Evolutionary conservation across 2,329 filamentous ascomycete species (phyloP), one percentile per base, ranked within the genome.

Genomic region (Elsinoe batatas): DNA sequence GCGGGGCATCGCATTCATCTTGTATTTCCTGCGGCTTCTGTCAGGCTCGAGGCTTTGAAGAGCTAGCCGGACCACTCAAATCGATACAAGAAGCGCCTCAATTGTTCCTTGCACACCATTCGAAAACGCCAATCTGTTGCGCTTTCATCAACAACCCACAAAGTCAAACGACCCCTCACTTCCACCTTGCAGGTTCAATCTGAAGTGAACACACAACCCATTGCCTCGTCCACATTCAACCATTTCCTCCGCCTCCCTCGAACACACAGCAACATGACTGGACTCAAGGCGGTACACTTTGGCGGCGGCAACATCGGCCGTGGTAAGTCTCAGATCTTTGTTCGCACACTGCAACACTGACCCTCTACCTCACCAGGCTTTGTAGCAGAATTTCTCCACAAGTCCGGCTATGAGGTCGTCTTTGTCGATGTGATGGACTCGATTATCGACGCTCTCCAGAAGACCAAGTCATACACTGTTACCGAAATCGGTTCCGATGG

Each of bases 321-420:
- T 69, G 74, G 70, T 74, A 56, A 44, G 50, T 40, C 4, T 7
- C 20, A 5, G 4, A 20, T 5, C 33, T 22, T 22, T 30, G 15
- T 10, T 42, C 22, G 7, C 37, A 13, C n/a, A 53, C n/a, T 17
- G 13, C 26, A 15, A 4, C 3, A 26, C 53, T 44, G 17, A 37
- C 37, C 43, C 53, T 49, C 22, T n/a, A 53, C 33, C 11, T 33
- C 17, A 15, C 36, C 35, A 60, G 87, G 88, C 71, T 93, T 93
- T 64, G 88, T 93, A 56, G 88, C 86, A 65, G 89, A 89, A 74
- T 93, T 96, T 75, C 82, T 97, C 38, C 88, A 95, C 78, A 86
- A 94, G 72, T 93, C 91, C 11, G 91, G 88, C 69, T 98, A 91
- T 71, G 88, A 96, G 68, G 91, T 98, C 66, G 79, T 97, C 75